A percentile compares a stretch with the other conserved stretches of the same genome.
Evolutionary conservation across 148 eudicot species (phyloP).

Genomic region (Simmondsia chinensis): DNA sequence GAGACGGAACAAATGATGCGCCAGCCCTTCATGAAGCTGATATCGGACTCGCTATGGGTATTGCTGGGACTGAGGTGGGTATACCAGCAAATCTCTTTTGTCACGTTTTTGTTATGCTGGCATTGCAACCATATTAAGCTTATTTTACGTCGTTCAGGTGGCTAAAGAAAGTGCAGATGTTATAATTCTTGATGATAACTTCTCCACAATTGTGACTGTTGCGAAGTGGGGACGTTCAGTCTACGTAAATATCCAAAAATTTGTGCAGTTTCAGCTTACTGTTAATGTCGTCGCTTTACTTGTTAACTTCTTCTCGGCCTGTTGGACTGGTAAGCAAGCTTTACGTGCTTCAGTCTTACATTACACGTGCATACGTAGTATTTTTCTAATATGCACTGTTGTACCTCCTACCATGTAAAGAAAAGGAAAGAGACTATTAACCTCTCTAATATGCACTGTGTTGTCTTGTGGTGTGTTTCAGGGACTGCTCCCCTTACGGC

Average conservation of each 20-base stretch:
- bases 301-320: conserved; percentile 93
- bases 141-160: conserved; percentile 35
- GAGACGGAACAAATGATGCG: conserved; percentile 98
- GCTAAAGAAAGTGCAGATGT: conserved; percentile 99
- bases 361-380: not conserved
- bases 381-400: no score
- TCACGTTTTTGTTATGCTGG: not conserved
- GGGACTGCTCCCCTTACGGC: conserved; percentile 95
- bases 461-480: no score
- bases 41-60: conserved; percentile 99
- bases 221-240: conserved; percentile 99
- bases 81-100: not conserved
- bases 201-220: conserved; percentile 97
- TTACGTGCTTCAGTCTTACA: not conserved
- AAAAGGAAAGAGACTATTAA: no score
- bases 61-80: conserved; percentile 96
- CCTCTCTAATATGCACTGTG: no score
- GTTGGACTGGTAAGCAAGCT: conserved; percentile 61
- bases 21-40: conserved; percentile 99
- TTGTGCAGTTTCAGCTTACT: conserved; percentile 94
- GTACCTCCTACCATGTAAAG: not conserved
- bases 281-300: conserved; percentile 88
- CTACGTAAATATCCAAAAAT: conserved; percentile 87
- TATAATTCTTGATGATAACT: conserved; percentile 92
- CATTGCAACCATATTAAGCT: not conserved